Percentiles rank a stretch among this genome's conserved stretches.
Evolutionary conservation across 257 asterid genomes (phyloP).

Genomic region (Echites panduratus): DNA sequence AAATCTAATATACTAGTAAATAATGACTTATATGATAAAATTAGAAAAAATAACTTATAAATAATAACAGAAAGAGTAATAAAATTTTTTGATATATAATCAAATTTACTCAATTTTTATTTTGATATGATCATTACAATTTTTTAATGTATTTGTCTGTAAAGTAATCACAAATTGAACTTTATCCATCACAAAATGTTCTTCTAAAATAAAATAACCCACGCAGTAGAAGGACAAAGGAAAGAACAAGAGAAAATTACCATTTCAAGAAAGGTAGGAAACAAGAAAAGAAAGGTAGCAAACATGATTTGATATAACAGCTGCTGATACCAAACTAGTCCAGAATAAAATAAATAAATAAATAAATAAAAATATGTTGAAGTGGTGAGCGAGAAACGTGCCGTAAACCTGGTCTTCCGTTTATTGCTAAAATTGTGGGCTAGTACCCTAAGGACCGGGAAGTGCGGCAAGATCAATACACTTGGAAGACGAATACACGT

Average conservation of each 20-base stretch:
- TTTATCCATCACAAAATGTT: no score
- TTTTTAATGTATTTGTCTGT: no score
- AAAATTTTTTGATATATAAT: no score
- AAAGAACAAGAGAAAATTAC: neutral
- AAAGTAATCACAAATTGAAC: no score
- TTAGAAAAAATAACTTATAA: no score
- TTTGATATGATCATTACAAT: no score
- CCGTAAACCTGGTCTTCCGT: neutral
- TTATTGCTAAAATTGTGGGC: conserved; percentile 13
- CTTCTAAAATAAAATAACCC: neutral
- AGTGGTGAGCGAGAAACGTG: conserved; percentile 6
- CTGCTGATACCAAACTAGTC: neutral
- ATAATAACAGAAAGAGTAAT: no score
- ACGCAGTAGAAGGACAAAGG: neutral
- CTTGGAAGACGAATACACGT: neutral
- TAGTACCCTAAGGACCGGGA: conserved; percentile 5
- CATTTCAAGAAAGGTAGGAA: neutral
- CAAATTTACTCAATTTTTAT: no score
- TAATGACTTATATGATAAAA: no score
- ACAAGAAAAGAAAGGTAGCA: neutral
- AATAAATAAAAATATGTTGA: neutral
- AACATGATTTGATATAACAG: neutral
- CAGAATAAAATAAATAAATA: neutral
- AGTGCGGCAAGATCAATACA: conserved; percentile 1
- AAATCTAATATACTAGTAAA: no score